A percentile compares a stretch with the other conserved stretches of the same genome.
Conservation (phyloP, 139 green algal species). For the Micromonas commoda region DNA sequence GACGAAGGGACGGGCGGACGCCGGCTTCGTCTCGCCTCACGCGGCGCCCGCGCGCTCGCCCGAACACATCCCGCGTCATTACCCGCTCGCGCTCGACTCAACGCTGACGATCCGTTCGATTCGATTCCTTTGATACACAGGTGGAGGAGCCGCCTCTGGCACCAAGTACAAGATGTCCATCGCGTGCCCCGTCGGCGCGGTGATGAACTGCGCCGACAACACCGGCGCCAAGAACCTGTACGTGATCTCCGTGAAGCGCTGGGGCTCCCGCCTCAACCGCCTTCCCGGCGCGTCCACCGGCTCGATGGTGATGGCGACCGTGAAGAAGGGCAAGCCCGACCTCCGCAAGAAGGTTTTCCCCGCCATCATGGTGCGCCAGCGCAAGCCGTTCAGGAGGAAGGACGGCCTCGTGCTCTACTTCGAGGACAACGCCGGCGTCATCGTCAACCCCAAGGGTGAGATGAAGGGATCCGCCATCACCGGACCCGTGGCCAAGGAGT, state of each 20-base stretch:
- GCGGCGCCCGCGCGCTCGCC: no score
- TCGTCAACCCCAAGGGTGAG: constrained; percentile 99
- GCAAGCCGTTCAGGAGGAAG: constrained; percentile 96
- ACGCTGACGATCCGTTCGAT: no score
- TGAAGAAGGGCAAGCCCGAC: constrained; percentile 99
- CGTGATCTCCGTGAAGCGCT: constrained; percentile 87
- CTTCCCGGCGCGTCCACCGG: constrained; percentile 78
- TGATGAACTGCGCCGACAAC: constrained; percentile 99
- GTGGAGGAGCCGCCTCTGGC: constrained; percentile 70
- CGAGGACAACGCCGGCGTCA: constrained; percentile 99
- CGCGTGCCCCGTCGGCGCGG: constrained; percentile 87
- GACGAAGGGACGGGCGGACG: no score
- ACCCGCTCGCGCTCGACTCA: no score
- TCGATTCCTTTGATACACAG: no score
- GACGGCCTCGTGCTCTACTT: constrained; percentile 99
- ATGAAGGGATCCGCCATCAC: constrained; percentile 99
- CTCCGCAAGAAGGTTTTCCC: constrained; percentile 97
- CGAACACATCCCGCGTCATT: no score
- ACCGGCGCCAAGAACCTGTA: constrained; percentile 99
- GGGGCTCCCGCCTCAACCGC: constrained; percentile 90
- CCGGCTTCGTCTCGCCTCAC: no score
- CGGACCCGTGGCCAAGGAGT: constrained; percentile 98
- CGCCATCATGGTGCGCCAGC: constrained; percentile 92
- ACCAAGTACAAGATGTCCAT: constrained; percentile 98
- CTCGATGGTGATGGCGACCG: constrained; percentile 98